A percentile compares a stretch with the other conserved stretches of the same genome.
phyloP scores from a whole-genome alignment of 2,329 filamentous ascomycete species.

The Botryotinia narcissicola region DNA sequence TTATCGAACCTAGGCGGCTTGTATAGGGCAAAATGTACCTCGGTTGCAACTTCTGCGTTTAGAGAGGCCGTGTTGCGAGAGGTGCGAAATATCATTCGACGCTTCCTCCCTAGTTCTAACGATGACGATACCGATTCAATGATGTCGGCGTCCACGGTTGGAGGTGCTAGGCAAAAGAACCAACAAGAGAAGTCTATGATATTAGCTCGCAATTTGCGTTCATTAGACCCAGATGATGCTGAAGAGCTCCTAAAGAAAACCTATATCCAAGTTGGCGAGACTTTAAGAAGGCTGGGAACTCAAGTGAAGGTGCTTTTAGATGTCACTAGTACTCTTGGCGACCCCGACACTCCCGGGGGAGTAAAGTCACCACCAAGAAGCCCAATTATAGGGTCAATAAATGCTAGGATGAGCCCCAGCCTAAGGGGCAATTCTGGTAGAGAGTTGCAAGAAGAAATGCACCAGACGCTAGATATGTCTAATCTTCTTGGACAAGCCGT shows the following conservation, averaged over 20 bases:
- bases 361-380: constrained; percentile 38
- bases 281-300: constrained; percentile 77
- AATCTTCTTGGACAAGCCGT: constrained; percentile 77
- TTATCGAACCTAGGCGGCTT: constrained; percentile 72
- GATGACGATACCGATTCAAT: constrained; percentile 93
- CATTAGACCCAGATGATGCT: constrained; percentile 78
- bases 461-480: constrained; percentile 72
- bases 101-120: constrained; percentile 83
- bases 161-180: constrained; percentile 63
- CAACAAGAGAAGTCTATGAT: constrained; percentile 89
- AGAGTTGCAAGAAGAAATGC: constrained; percentile 68
- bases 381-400: constrained; percentile 35
- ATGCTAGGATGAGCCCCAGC: constrained; percentile 28
- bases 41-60: constrained; percentile 78
- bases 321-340: constrained; percentile 67
- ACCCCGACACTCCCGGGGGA: constrained; percentile 26
- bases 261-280: constrained; percentile 86
- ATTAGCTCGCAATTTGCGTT: constrained; percentile 81
- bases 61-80: constrained; percentile 82
- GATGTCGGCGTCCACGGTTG: constrained; percentile 76
- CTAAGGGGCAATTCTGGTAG: constrained; percentile 25
- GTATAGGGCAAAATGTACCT: constrained; percentile 76
- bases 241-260: constrained; percentile 79
- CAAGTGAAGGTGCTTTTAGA: constrained; percentile 95
- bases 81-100: constrained; percentile 79